Conservation (phyloP, 257 asterid genomes). For the Voacanga thouarsii region DNA sequence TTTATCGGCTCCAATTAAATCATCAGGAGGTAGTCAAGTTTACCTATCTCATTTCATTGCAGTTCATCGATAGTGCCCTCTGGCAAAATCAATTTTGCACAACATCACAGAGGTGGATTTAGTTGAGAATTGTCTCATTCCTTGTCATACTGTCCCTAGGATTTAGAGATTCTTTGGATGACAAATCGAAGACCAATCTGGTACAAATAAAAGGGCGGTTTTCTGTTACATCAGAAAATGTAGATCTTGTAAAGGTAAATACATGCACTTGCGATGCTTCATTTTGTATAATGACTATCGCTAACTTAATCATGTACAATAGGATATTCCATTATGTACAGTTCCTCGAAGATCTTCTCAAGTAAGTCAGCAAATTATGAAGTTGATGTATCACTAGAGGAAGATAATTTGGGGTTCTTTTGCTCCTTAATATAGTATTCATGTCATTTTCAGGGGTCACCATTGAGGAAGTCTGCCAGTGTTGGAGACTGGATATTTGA, state of each 20-base stretch:
- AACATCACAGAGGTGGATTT: not conserved
- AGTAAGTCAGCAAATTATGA: conserved; percentile 39
- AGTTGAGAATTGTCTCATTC: conserved; percentile 1
- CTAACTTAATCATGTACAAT: conserved; percentile 47
- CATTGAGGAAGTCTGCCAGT: conserved; percentile 92
- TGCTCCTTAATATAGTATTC: conserved; percentile 24
- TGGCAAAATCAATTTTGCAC: not conserved
- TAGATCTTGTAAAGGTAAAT: conserved; percentile 92
- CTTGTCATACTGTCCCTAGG: conserved; percentile 39
- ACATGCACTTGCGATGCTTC: conserved; percentile 16
- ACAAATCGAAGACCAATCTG: conserved; percentile 76
- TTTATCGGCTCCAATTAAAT: conserved; percentile 96
- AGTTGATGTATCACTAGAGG: conserved; percentile 20
- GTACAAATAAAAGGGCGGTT: conserved; percentile 98
- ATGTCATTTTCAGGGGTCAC: conserved; percentile 67
- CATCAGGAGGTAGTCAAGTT: conserved; percentile 72
- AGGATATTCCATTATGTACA: conserved; percentile 82
- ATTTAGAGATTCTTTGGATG: conserved; percentile 79
- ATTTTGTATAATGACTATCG: conserved; percentile 23
- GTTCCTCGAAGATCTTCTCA: conserved; percentile 72
- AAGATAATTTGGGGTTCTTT: conserved; percentile 23
- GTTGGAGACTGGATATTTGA: conserved; percentile 89
- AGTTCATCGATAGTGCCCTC: not conserved
- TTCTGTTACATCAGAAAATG: conserved; percentile 97
- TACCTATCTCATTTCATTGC: conserved; percentile 1